phyloP scores from a whole-genome alignment of 208 protist species.

The Acanthamoeba healyi region DNA sequence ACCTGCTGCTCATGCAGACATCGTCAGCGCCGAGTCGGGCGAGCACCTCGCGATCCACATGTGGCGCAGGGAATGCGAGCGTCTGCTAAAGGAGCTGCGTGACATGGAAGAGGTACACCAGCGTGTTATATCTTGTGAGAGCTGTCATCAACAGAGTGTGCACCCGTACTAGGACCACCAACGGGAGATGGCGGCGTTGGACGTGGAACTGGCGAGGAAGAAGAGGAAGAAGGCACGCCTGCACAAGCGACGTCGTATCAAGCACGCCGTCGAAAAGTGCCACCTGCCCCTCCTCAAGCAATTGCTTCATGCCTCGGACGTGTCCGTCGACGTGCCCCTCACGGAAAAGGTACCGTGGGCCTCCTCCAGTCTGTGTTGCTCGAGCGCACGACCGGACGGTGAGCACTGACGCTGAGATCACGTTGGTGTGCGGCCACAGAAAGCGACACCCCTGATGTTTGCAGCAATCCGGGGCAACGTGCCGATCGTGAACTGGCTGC shows the following conservation, averaged over 20 bases:
- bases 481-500: conserved; percentile 35
- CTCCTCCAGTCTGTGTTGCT: not conserved
- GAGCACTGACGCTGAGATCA: not conserved
- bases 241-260: conserved; percentile 6
- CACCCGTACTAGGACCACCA: conserved; percentile 1
- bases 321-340: conserved; percentile 23
- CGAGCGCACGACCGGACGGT: too few species aligned
- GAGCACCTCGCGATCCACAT: not conserved
- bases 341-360: not conserved
- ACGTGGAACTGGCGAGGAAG: conserved; percentile 21
- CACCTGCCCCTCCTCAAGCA: not conserved
- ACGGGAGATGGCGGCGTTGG: not conserved
- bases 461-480: conserved; percentile 32
- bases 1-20: too few species aligned
- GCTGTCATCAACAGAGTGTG: too few species aligned
- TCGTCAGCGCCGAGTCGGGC: not conserved
- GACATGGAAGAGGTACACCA: conserved; percentile 37
- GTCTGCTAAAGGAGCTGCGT: not conserved
- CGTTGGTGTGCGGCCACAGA: not conserved
- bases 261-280: conserved; percentile 27
- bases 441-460: conserved; percentile 40
- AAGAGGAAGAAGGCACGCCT: not conserved
- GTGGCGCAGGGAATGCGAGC: conserved; percentile 3
- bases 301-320: not conserved
- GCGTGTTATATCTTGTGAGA: too few species aligned